Percentiles rank a stretch among this genome's conserved stretches.
Evolutionary conservation across 1,139 yeast genomes (phyloP).

Genomic region (Diutina rugosa): DNA sequence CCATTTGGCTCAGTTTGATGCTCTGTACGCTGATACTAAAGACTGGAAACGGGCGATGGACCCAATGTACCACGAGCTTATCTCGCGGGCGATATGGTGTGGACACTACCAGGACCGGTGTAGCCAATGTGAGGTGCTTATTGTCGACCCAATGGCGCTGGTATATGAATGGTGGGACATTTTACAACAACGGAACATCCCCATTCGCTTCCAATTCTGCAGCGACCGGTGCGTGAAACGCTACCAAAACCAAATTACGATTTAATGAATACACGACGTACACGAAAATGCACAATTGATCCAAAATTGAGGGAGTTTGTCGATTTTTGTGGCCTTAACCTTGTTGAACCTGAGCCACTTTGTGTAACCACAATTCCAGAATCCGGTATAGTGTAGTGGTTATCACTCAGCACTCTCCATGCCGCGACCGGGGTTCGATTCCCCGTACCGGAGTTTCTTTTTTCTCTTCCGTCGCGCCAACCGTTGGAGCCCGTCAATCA

Average conservation of each 20-base stretch:
- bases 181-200: conserved; percentile 23
- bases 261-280: not conserved
- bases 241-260: conserved; percentile 10
- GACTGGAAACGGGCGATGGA: conserved; percentile 29
- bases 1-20: conserved; percentile 29
- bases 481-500: not conserved
- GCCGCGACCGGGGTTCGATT: conserved; percentile 1
- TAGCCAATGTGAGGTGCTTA: conserved; percentile 29
- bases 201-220: conserved; percentile 34
- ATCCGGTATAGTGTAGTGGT: conserved; percentile 1
- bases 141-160: conserved; percentile 40
- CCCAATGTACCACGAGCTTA: conserved; percentile 19
- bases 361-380: not conserved
- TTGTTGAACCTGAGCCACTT: too few relatives aligned
- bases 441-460: conserved; percentile 1
- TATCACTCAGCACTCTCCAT: conserved; percentile 1
- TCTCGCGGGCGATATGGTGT: conserved; percentile 30
- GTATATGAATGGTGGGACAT: conserved; percentile 53
- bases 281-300: not conserved
- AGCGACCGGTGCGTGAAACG: conserved; percentile 25
- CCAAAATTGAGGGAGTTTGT: not conserved
- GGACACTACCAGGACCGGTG: conserved; percentile 36
- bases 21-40: conserved; percentile 30
- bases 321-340: too few relatives aligned
- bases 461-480: not conserved